These are phyloP conservation scores for Colletotrichum endophyticum DNA, from an alignment of 2,329 filamentous ascomycete species.

Conservation along the genomic window DNA sequence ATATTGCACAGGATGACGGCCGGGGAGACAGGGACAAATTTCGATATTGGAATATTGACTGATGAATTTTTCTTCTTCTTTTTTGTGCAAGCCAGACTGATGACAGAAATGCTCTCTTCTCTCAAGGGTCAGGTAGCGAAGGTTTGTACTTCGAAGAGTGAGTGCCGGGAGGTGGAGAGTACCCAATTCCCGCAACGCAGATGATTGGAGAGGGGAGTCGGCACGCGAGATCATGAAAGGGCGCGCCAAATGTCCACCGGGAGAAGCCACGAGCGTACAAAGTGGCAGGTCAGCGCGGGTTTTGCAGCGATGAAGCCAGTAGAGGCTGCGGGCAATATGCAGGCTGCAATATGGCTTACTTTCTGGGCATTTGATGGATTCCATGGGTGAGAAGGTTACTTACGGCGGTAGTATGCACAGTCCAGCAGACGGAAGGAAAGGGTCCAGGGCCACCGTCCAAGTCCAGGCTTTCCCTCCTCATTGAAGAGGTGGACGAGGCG, in stretches of 20 bases:
- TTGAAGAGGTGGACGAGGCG: no score
- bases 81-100: not conserved
- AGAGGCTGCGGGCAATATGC: not conserved
- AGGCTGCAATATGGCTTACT: not conserved
- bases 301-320: not conserved
- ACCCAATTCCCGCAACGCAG: not conserved
- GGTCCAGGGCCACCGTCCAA: not conserved
- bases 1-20: not conserved
- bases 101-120: not conserved
- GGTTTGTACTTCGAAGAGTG: not conserved
- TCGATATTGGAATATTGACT: not conserved
- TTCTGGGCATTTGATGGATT: not conserved
- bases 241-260: not conserved
- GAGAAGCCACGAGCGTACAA: not conserved
- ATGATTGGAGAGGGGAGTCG: not conserved
- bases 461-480: not conserved
- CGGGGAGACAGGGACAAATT: not conserved
- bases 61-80: not conserved
- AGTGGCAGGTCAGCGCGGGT: not conserved
- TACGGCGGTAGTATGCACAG: not conserved
- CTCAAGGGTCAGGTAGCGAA: not conserved
- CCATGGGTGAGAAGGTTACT: no score
- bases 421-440: not conserved
- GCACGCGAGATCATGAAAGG: not conserved
- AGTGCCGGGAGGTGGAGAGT: not conserved